These are phyloP conservation scores for Pisolithus sp. DNA, from an alignment of 768 basidiomycete genomes.

Conservation along the genomic window DNA sequence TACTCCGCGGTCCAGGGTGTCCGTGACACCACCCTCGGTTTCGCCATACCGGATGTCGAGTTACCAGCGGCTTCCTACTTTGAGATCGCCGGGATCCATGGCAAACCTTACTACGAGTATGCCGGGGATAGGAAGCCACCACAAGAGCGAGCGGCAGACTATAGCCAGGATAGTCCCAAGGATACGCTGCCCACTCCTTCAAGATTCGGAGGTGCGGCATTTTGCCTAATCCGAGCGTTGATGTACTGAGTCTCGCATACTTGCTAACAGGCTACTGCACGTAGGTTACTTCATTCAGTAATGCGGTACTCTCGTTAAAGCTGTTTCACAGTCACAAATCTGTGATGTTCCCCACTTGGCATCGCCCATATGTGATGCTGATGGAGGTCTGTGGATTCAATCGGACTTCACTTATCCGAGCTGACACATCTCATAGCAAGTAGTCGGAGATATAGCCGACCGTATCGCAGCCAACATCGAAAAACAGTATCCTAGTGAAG, in stretches of 20 bases:
- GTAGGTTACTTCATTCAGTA: conserved; percentile 7
- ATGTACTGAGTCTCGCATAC: not conserved
- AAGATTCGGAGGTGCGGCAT: conserved; percentile 19
- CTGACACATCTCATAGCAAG: conserved; percentile 15
- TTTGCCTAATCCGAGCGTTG: not conserved
- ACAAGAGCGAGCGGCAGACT: conserved; percentile 11
- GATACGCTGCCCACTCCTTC: conserved; percentile 21
- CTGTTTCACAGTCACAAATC: conserved; percentile 12
- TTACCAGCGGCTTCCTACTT: conserved; percentile 12
- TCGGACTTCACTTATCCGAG: not conserved
- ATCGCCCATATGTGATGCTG: conserved; percentile 24
- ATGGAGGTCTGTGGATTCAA: conserved; percentile 13
- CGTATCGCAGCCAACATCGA: conserved; percentile 21
- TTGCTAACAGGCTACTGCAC: conserved; percentile 20
- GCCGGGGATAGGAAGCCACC: conserved; percentile 16
- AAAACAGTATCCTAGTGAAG: conserved; percentile 11
- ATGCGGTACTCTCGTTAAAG: not conserved
- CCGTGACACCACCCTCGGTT: not conserved
- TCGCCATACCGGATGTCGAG: not conserved
- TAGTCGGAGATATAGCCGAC: conserved; percentile 19
- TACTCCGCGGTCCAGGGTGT: conserved; percentile 12
- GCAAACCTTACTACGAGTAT: conserved; percentile 20
- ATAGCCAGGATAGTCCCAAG: conserved; percentile 15
- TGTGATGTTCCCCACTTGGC: conserved; percentile 20
- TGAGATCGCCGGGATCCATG: conserved; percentile 16